Conservation (phyloP, 306 rosid species). For the Sophora flavescens region DNA sequence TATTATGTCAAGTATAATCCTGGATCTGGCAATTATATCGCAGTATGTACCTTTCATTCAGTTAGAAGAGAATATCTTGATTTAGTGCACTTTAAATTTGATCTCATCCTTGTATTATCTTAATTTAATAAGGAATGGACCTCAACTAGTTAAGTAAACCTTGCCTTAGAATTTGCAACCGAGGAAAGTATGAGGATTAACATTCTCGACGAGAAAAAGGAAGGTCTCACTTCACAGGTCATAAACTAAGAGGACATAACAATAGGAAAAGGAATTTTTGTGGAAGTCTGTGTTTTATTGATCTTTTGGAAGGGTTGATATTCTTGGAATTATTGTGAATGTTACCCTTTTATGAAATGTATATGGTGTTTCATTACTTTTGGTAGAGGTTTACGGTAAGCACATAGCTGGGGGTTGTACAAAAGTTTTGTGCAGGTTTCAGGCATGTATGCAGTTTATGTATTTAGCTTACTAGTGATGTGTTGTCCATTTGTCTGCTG, state of each 20-base stretch:
- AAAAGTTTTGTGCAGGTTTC: not conserved
- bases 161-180: constrained; percentile 1
- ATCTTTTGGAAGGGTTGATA: constrained; percentile 2
- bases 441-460: constrained; percentile 4
- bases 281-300: not conserved
- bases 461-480: not conserved
- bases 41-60: constrained; percentile 64
- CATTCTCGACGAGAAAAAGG: constrained; percentile 10
- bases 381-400: not conserved
- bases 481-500: constrained; percentile 16
- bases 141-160: not conserved
- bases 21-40: constrained; percentile 89
- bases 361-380: not conserved
- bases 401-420: constrained; percentile 3
- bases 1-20: constrained; percentile 98
- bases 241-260: constrained; percentile 15
- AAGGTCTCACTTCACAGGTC: constrained; percentile 2
- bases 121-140: not conserved
- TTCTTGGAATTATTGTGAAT: not conserved
- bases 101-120: constrained; percentile 32
- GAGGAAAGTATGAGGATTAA: not conserved
- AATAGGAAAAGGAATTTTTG: not conserved
- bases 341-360: not conserved
- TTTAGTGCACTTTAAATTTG: constrained; percentile 33
- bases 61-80: constrained; percentile 36